Evolutionary conservation across 352 stramenopile genomes (phyloP).

Genomic region (Globisporangium orthogonon): DNA sequence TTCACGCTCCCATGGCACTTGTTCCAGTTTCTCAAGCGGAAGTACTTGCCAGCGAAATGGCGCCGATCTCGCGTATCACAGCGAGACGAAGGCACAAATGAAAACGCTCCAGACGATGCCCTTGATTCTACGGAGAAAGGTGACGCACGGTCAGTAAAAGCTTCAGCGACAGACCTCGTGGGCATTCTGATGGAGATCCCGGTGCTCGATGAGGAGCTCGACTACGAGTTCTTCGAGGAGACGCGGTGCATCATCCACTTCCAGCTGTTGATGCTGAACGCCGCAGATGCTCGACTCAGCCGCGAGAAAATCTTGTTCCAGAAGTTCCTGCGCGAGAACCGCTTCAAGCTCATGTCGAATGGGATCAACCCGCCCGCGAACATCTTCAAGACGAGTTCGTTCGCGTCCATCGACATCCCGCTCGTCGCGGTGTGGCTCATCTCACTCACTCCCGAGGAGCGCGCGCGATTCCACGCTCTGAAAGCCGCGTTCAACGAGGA

Average conservation of each 20-base stretch:
- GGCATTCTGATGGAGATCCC: constrained; percentile 55
- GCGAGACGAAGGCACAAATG: neutral
- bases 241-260: constrained; percentile 89
- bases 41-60: constrained; percentile 35
- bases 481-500: constrained; percentile 86
- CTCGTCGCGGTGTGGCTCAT: constrained; percentile 88
- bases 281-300: constrained; percentile 78
- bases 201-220: constrained; percentile 64
- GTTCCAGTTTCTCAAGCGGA: constrained; percentile 36
- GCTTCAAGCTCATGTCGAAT: constrained; percentile 92
- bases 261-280: constrained; percentile 86
- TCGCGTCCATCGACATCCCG: constrained; percentile 87
- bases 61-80: neutral
- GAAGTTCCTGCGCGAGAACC: constrained; percentile 91
- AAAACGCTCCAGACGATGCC: neutral
- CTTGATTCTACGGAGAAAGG: constrained; percentile 12
- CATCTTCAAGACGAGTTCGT: constrained; percentile 87
- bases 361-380: constrained; percentile 87
- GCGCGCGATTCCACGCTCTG: constrained; percentile 82
- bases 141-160: neutral
- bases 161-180: constrained; percentile 40
- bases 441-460: constrained; percentile 77
- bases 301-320: constrained; percentile 91
- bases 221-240: constrained; percentile 84
- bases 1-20: constrained; percentile 44